Percentiles rank a stretch among this genome's conserved stretches.
Conservation (phyloP, 208 protist species). For the Trichomonas gallinae region DNA sequence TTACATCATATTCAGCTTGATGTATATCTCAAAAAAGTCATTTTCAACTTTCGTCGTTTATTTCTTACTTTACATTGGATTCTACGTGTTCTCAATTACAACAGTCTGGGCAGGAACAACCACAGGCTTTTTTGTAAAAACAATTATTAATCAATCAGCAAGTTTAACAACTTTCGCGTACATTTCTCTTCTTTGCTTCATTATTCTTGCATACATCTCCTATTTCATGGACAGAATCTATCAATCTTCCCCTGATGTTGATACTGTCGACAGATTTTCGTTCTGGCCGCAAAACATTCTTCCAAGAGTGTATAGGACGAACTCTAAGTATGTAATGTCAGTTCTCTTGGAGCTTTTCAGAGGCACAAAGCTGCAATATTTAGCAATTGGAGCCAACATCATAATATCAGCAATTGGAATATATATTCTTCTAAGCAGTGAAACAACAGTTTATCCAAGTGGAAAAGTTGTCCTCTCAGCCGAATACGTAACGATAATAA, state of each 20-base stretch:
- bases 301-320: neutral
- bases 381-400: neutral
- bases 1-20: neutral
- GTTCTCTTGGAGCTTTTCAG: neutral
- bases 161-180: neutral
- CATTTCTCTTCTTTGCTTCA: neutral
- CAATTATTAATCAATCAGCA: neutral
- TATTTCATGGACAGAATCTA: neutral
- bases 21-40: neutral
- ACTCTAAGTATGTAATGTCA: neutral
- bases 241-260: neutral
- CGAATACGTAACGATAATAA: neutral
- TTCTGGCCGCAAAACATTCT: constrained; percentile 1
- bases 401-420: neutral
- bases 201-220: neutral
- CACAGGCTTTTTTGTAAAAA: neutral
- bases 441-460: neutral
- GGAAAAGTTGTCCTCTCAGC: neutral
- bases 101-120: neutral
- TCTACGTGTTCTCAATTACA: neutral
- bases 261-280: neutral
- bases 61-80: neutral
- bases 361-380: neutral
- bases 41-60: neutral
- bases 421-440: neutral